Percentiles rank a stretch among this genome's conserved stretches.
These are phyloP conservation scores for Euphrasia arctica DNA, from an alignment of 305 asterid genomes.

Conservation along the genomic window DNA sequence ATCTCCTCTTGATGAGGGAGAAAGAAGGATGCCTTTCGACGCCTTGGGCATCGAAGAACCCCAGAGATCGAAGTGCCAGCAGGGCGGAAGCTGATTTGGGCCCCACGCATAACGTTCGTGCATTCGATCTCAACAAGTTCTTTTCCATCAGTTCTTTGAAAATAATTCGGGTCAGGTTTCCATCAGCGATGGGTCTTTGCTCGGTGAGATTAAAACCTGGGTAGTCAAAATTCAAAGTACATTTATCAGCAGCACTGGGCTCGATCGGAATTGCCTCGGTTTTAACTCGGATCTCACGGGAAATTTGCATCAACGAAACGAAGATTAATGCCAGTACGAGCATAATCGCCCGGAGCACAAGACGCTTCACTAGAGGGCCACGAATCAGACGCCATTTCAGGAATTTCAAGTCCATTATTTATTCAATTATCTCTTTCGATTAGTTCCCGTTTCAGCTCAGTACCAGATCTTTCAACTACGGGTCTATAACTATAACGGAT, in stretches of 20 bases:
- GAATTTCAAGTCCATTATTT: constrained; percentile 44
- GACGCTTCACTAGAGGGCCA: constrained; percentile 47
- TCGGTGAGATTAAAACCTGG: constrained; percentile 29
- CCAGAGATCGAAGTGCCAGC: constrained; percentile 54
- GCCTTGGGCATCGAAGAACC: constrained; percentile 49
- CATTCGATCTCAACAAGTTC: constrained; percentile 51
- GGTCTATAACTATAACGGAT: constrained; percentile 26
- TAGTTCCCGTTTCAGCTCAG: constrained; percentile 17
- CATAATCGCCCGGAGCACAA: constrained; percentile 57
- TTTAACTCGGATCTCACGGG: constrained; percentile 34
- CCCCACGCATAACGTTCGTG: constrained; percentile 67
- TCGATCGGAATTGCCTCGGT: constrained; percentile 36
- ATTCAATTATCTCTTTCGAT: not conserved
- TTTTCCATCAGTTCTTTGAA: constrained; percentile 54
- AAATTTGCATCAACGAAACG: constrained; percentile 48
- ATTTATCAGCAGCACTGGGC: constrained; percentile 31
- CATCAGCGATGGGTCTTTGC: constrained; percentile 29
- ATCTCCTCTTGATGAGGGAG: constrained; percentile 70
- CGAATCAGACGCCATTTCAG: constrained; percentile 54
- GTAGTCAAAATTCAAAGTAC: constrained; percentile 41
- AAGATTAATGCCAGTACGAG: constrained; percentile 51
- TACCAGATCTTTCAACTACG: constrained; percentile 26
- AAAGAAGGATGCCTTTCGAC: constrained; percentile 61
- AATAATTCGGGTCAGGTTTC: constrained; percentile 43
- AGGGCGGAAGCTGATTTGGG: constrained; percentile 51